A percentile compares a stretch with the other conserved stretches of the same genome.
phyloP scores from a whole-genome alignment of 495 filamentous ascomycete species.

The Penicillium macrosclerotiorum region DNA sequence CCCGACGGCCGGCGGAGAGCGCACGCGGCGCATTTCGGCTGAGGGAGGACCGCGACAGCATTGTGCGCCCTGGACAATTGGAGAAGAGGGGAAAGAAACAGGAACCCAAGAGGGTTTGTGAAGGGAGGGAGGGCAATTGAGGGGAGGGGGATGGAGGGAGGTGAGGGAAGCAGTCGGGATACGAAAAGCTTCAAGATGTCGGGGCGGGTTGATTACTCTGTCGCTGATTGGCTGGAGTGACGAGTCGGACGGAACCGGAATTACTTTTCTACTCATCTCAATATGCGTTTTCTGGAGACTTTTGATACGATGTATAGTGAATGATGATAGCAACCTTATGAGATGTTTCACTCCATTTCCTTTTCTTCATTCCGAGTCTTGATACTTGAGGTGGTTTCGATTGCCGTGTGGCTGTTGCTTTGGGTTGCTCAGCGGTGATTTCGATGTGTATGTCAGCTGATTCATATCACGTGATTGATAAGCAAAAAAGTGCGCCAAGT shows the following conservation, averaged over 20 bases:
- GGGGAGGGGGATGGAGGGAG: conserved; percentile 25
- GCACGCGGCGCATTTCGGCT: conserved; percentile 75
- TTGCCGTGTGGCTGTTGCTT: no score
- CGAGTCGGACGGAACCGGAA: conserved; percentile 48
- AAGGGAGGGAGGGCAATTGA: conserved; percentile 41
- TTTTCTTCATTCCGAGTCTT: neutral
- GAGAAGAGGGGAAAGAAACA: conserved; percentile 24
- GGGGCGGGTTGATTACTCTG: conserved; percentile 41
- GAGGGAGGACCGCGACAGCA: conserved; percentile 82
- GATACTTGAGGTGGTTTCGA: no score
- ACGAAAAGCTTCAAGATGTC: conserved; percentile 53
- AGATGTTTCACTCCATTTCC: neutral
- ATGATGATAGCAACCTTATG: neutral
- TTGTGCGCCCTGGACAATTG: conserved; percentile 51
- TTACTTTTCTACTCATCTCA: conserved; percentile 27
- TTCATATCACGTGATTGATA: conserved; percentile 36
- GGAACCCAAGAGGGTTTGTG: conserved; percentile 35
- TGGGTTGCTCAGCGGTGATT: no score
- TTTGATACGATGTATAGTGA: neutral
- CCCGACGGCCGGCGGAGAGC: conserved; percentile 60
- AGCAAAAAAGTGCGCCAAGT: conserved; percentile 36
- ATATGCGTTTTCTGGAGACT: neutral
- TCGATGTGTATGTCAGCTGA: conserved; percentile 28
- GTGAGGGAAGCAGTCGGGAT: conserved; percentile 35
- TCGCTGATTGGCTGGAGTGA: conserved; percentile 39